Evolutionary conservation across 345 rosid genomes (phyloP), one percentile per base, ranked within the genome.

Genomic region (Salix viminalis): DNA sequence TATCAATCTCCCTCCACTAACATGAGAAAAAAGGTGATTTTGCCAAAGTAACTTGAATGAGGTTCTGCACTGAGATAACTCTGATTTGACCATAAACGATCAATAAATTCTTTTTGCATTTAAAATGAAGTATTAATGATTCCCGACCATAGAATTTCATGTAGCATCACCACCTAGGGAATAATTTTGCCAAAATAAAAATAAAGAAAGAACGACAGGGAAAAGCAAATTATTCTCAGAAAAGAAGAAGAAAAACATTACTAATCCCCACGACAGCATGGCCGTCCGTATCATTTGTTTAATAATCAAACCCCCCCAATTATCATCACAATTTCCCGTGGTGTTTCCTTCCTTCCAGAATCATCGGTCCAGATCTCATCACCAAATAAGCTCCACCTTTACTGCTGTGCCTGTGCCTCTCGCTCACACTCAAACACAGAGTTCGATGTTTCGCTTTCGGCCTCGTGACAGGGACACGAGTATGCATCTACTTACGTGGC

Each of bases 371-470:
- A 13, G 66, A 36, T 78, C 32, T 28, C 44, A 46, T 67, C 60
- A 52, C 9, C n/a, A 36, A 14, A 0, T 5, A 2, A 46, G 54
- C 28, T 72, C 48, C 23, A 18, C 46, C 70, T 67, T 4, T 18
- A 23, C 64, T n/a, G 64, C 6, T 36, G 34, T 67, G 0, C 13
- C 23, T 66, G 15, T 30, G 19, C 1, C 39, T 66, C 36, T 67
- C 70, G 4, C 42, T 9, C 14, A 12, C 28, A 0, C 28, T 12
- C 64, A 58, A n/a, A 28, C 80, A 77, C 80, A 72, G 13, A 56
- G 77, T 69, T 68, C 70, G 70, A 48, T 68, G 75, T 46, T 23
- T 74, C 75, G 41, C 77, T 73, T 74, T 68, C 70, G 81, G 76
- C 21, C 73, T 78, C 69, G 76, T 39, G 73, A 79, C 16, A 44